phyloP scores from a whole-genome alignment of 345 rosid genomes.

The Zanthoxylum bungeanum region DNA sequence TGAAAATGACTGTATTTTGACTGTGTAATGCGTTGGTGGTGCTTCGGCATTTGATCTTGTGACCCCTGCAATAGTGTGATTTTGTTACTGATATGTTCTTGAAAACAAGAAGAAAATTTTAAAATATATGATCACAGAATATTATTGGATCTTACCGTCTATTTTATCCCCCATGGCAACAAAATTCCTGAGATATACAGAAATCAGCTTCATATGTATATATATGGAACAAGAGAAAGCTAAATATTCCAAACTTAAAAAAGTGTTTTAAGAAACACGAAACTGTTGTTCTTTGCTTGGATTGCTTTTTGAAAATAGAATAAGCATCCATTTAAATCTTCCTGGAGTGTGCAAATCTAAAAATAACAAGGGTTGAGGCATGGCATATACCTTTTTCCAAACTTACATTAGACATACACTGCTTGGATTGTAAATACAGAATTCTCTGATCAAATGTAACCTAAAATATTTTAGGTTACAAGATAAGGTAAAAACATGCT shows the following conservation, averaged over 20 bases:
- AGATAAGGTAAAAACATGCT: not conserved
- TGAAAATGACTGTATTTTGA: constrained; percentile 52
- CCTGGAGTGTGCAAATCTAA: not conserved
- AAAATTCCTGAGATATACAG: not conserved
- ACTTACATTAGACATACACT: not conserved
- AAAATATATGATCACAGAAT: not conserved
- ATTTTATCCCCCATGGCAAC: constrained; percentile 20
- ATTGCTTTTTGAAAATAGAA: not conserved
- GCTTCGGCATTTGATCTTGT: constrained; percentile 40
- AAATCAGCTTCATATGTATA: not conserved
- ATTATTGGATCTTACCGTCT: constrained; percentile 18
- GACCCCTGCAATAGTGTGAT: constrained; percentile 31
- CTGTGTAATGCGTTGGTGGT: constrained; percentile 52
- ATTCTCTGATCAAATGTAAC: not conserved
- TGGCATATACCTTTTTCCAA: not conserved
- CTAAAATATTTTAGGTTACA: not conserved
- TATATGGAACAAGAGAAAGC: constrained; percentile 1
- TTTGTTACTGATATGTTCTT: not conserved
- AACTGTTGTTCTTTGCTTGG: constrained; percentile 10
- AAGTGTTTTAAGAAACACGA: not conserved
- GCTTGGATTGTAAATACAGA: no score
- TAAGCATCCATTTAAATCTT: constrained; percentile 24
- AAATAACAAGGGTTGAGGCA: not conserved
- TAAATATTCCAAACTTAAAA: constrained; percentile 11
- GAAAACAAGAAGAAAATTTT: not conserved